Base-by-base conservation (phyloP, 2,329 filamentous ascomycete genomes). In the Aspergillus sp. region DNA sequence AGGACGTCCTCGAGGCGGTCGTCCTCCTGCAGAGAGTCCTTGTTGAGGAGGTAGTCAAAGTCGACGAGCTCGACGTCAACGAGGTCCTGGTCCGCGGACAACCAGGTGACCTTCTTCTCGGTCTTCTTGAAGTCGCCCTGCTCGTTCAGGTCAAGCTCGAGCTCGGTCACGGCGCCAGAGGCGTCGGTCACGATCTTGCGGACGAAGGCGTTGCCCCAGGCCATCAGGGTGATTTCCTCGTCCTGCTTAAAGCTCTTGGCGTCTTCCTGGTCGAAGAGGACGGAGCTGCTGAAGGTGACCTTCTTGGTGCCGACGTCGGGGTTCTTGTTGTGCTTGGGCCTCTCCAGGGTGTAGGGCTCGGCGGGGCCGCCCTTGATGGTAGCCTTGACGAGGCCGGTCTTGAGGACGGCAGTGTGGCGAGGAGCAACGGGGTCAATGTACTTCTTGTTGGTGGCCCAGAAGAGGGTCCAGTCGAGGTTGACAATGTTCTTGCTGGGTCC, bases 191-290 rank as follows among this genome's bases (percentile, higher is more conserved):
- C 82, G 66, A 81, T 80, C 71, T 79, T 78, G 54, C 77, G 70
- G 79, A 87, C 72, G 80, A 77, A 72, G 70, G 65, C 83, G 77
- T 81, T 87, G 74, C 94, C 95, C 94, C 94, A 98, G 76, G 91
- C 91, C 94, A 97, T 97, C 47, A 97, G 84, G 0, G 94, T 97
- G 71, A 98, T 91, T 78, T 97, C 93, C 81, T 98, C 94, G 73
- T 90, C 89, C 63, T 90, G 84, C 70, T 87, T 90, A 80, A 97
- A 96, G 28, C 85, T 85, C 75, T 89, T 89, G 64, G 90, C 92
- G 71, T 98, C 94, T 50, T 85, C 90, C 79, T 97, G 94, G 74
- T 97, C 94, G 56, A 98, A 81, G 63, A 95, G 82, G 67, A 97
- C 83, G 64, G 88, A 85, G 60, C 85, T 85, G 73, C 90, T 91